Evolutionary conservation across 352 stramenopile genomes (phyloP).

Genomic region (Globisporangium carolinianum): DNA sequence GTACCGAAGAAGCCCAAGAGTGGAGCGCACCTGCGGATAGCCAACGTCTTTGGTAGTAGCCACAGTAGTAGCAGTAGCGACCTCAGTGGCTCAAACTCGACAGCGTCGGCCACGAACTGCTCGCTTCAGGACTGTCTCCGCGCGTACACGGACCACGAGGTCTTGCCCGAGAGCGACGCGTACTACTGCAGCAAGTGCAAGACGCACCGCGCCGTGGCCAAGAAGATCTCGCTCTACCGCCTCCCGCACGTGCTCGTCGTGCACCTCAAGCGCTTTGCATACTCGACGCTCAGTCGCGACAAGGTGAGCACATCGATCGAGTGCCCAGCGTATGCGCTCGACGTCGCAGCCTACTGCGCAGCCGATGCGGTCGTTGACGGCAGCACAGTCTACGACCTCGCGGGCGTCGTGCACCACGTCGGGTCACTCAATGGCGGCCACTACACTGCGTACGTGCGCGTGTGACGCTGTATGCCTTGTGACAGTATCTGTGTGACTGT

Average conservation of each 20-base stretch:
- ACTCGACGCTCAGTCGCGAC: conserved; percentile 66
- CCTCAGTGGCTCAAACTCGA: background rate
- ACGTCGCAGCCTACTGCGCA: conserved; percentile 66
- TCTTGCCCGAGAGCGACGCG: conserved; percentile 50
- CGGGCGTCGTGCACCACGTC: conserved; percentile 73
- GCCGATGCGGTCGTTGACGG: conserved; percentile 58
- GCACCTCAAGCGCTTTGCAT: conserved; percentile 88
- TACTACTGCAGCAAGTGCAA: conserved; percentile 78
- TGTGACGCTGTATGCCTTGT: background rate
- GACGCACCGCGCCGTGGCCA: conserved; percentile 52
- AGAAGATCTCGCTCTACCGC: conserved; percentile 75
- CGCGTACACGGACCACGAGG: conserved; percentile 66
- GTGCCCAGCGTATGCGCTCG: conserved; percentile 49
- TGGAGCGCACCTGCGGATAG: conserved; percentile 22
- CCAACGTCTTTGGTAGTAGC: conserved; percentile 22
- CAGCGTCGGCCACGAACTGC: conserved; percentile 6
- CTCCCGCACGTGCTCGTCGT: conserved; percentile 80
- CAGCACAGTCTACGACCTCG: conserved; percentile 71
- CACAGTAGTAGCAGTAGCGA: conserved; percentile 3
- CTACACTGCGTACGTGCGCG: conserved; percentile 66
- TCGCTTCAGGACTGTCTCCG: conserved; percentile 66
- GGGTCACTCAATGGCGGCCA: conserved; percentile 72
- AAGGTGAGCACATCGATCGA: conserved; percentile 68
- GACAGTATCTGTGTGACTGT: background rate
- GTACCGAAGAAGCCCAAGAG: conserved; percentile 62